phyloP scores from a whole-genome alignment of 225 moss, liverwort and hornwort genomes.

The Straminergon stramineum region DNA sequence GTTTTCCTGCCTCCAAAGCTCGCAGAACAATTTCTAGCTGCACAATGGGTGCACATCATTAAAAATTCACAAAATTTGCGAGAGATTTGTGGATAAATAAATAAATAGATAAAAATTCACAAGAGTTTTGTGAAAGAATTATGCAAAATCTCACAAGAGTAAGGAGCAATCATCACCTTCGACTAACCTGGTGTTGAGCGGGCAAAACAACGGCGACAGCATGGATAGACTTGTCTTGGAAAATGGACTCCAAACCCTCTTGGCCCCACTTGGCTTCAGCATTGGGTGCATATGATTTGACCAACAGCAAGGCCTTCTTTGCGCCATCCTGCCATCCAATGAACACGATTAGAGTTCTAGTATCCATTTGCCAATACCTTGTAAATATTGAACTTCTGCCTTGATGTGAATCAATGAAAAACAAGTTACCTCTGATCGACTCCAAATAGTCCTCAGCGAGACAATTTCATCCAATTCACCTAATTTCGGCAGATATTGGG shows the following conservation, averaged over 20 bases:
- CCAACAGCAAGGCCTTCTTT: slow-evolving; percentile 44
- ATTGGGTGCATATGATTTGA: slow-evolving; percentile 47
- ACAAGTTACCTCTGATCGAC: slow-evolving; percentile 75
- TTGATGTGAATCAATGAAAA: not conserved
- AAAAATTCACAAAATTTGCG: not conserved
- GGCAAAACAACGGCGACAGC: slow-evolving; percentile 88
- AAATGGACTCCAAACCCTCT: slow-evolving; percentile 65
- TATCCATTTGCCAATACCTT: not conserved
- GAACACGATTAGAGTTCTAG: not conserved
- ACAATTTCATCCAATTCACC: slow-evolving; percentile 44
- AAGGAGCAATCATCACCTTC: not conserved
- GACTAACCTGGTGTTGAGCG: slow-evolving; percentile 79
- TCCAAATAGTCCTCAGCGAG: slow-evolving; percentile 78
- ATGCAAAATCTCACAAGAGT: not conserved
- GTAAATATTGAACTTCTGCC: not conserved
- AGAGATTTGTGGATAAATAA: not conserved
- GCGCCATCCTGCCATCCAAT: slow-evolving; percentile 53
- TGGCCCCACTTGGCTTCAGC: slow-evolving; percentile 84
- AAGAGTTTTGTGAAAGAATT: not conserved
- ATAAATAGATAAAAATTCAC: not conserved
- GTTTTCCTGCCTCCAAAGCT: slow-evolving; percentile 78
- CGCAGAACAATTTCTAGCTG: slow-evolving; percentile 75
- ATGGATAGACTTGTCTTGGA: slow-evolving; percentile 63
- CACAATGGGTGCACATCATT: not conserved
- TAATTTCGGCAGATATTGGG: slow-evolving; percentile 76